phyloP scores from a whole-genome alignment of 257 asterid genomes.

The Solanum corneliomulleri region DNA sequence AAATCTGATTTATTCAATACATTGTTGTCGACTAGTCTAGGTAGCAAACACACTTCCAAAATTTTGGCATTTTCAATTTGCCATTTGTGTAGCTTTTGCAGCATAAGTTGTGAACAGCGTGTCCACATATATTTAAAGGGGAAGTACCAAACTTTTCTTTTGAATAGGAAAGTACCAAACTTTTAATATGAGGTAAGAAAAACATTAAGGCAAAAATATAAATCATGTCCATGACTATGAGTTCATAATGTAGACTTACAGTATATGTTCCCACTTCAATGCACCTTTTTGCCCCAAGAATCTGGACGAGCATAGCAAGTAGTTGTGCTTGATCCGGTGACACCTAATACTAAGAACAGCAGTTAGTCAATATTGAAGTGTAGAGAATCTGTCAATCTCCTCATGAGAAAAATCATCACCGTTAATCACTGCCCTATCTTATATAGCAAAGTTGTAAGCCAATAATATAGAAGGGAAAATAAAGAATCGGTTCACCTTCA shows the following conservation, averaged over 20 bases:
- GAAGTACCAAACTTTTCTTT: background rate
- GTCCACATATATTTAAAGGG: background rate
- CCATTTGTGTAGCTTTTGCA: background rate
- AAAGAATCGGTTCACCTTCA: background rate
- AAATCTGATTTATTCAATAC: background rate
- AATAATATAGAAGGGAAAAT: background rate
- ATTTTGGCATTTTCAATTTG: background rate
- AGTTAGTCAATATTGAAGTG: background rate
- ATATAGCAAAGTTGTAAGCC: background rate
- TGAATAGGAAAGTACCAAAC: background rate
- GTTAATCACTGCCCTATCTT: background rate
- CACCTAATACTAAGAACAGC: conserved; percentile 26
- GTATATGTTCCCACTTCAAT: conserved; percentile 94
- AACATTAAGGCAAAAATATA: background rate
- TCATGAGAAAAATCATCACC: background rate
- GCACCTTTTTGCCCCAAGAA: conserved; percentile 78
- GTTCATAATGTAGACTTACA: conserved; percentile 21
- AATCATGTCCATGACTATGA: background rate
- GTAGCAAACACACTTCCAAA: background rate
- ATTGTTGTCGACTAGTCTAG: background rate
- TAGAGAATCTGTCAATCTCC: background rate
- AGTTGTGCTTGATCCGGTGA: conserved; percentile 98
- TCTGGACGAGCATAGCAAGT: conserved; percentile 81
- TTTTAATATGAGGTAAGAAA: background rate
- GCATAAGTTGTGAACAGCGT: background rate